Percentiles rank a stretch among this genome's conserved stretches.
phyloP scores from a whole-genome alignment of 2,329 filamentous ascomycete species.

The Pseudophaeomoniella oleicola region DNA sequence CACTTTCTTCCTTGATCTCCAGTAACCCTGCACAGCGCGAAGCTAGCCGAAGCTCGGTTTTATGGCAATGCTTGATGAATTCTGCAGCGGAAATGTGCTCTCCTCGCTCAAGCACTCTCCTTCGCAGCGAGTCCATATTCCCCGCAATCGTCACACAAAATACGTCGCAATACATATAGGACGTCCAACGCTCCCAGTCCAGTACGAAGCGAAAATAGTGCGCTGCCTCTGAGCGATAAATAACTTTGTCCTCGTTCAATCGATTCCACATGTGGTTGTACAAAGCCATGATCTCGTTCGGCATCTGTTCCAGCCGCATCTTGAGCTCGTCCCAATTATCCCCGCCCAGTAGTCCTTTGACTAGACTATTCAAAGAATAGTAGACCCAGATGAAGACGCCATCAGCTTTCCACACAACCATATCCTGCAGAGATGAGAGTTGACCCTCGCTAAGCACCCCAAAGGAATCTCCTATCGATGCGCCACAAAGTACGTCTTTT shows the following conservation, averaged over 20 bases:
- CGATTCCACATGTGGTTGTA: background rate
- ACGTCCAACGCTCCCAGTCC: no score
- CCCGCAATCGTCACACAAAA: background rate
- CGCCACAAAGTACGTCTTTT: background rate
- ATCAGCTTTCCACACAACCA: constrained; percentile 1
- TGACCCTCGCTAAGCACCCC: background rate
- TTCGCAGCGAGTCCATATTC: background rate
- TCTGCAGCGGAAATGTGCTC: background rate
- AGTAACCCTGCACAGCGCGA: constrained; percentile 3
- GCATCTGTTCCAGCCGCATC: background rate
- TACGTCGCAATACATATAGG: background rate
- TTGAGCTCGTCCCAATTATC: background rate
- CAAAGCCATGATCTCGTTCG: background rate
- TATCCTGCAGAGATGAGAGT: background rate
- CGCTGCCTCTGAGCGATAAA: constrained; percentile 3
- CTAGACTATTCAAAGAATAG: background rate
- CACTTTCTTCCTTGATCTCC: constrained; percentile 1
- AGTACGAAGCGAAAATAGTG: constrained; percentile 1
- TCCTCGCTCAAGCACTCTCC: background rate
- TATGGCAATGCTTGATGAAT: background rate
- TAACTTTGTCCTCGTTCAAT: background rate
- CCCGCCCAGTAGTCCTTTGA: background rate
- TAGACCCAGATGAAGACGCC: constrained; percentile 1
- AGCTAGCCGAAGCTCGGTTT: background rate
- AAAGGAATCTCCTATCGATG: background rate